Percentiles rank a stretch among this genome's conserved stretches.
Evolutionary conservation across 192 early-diverging fungal species (phyloP).

Genomic region (Coemansia sp.): DNA sequence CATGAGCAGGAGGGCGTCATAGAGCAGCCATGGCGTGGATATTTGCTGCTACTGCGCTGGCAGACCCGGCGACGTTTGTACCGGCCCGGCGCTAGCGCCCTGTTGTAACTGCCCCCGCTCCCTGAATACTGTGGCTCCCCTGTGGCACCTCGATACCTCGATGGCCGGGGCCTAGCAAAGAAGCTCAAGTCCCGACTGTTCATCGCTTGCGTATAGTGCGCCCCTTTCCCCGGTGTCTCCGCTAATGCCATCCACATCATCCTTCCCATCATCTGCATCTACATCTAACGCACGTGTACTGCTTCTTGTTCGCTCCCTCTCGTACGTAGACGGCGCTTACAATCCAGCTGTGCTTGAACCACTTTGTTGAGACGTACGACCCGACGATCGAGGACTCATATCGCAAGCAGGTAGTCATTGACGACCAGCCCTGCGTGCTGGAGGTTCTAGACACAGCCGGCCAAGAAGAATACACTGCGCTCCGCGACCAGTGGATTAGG

Average conservation of each 20-base stretch:
- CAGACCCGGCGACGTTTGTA: background rate
- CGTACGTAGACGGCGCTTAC: constrained; percentile 62
- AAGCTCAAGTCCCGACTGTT: background rate
- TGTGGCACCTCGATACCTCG: background rate
- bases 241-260: background rate
- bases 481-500: constrained; percentile 84
- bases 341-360: constrained; percentile 67
- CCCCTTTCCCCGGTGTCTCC: background rate
- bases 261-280: constrained; percentile 4
- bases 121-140: background rate
- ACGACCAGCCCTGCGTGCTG: constrained; percentile 94
- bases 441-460: constrained; percentile 98
- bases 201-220: background rate
- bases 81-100: background rate
- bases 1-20: background rate
- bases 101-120: background rate
- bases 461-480: constrained; percentile 79
- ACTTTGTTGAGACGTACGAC: constrained; percentile 89
- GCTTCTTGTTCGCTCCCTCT: background rate
- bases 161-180: too few species aligned
- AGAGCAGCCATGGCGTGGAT: background rate
- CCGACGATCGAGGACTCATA: constrained; percentile 99
- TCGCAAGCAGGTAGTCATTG: constrained; percentile 96
- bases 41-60: constrained; percentile 16
- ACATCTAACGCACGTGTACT: constrained; percentile 5